Conservation (phyloP, 2,329 filamentous ascomycete species). For the Monilinia aucupariae region DNA sequence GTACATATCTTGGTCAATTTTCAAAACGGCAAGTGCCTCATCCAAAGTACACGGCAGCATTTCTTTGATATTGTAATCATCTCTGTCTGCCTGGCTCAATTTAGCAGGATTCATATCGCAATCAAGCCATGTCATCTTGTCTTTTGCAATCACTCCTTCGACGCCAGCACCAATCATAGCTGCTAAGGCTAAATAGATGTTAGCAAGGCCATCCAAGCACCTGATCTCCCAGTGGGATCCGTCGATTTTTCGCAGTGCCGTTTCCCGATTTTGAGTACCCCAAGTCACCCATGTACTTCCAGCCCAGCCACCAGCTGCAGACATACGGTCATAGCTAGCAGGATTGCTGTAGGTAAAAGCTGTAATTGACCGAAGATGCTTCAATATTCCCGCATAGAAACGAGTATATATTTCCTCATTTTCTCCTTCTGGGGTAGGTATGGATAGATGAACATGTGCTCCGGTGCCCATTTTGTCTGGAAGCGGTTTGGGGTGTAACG, state of each 20-base stretch:
- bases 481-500: conserved; percentile 37
- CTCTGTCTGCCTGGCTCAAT: conserved; percentile 44
- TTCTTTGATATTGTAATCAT: conserved; percentile 46
- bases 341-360: conserved; percentile 11
- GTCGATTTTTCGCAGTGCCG: conserved; percentile 1
- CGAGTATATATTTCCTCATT: conserved; percentile 34
- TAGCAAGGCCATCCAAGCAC: conserved; percentile 20
- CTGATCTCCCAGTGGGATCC: conserved; percentile 17
- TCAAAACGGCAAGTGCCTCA: conserved; percentile 50
- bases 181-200: conserved; percentile 5
- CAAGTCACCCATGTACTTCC: conserved; percentile 18
- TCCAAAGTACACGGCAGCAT: conserved; percentile 51
- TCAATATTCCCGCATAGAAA: conserved; percentile 18
- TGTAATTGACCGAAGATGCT: conserved; percentile 10
- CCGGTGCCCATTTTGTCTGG: background rate
- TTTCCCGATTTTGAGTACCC: conserved; percentile 8
- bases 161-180: conserved; percentile 11
- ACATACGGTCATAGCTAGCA: conserved; percentile 6
- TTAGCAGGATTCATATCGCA: conserved; percentile 49
- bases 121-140: conserved; percentile 47
- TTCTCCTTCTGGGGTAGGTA: conserved; percentile 17
- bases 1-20: conserved; percentile 43
- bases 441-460: conserved; percentile 16
- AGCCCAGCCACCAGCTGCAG: background rate
- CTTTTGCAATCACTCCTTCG: conserved; percentile 29